These are phyloP conservation scores for Solanum ossicruentum DNA, from an alignment of 257 asterid genomes.

Conservation along the genomic window DNA sequence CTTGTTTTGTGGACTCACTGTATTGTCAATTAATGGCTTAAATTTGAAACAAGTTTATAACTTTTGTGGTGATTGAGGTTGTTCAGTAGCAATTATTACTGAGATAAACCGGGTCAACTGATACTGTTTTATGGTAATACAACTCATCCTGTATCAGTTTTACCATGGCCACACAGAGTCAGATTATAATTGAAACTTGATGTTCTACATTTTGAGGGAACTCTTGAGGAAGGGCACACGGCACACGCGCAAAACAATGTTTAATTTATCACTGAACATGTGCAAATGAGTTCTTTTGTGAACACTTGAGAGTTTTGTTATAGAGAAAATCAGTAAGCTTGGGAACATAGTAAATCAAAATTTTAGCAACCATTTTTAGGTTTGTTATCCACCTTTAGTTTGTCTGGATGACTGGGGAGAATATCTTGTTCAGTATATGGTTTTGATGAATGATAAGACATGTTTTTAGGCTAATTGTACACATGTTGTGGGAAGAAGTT, in stretches of 20 bases:
- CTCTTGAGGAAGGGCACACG: background rate
- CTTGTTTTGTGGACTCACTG: background rate
- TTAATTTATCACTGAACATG: background rate
- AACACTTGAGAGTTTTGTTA: background rate
- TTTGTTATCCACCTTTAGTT: background rate
- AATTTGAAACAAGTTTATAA: background rate
- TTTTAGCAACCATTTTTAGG: background rate
- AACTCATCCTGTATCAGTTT: background rate
- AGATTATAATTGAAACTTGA: background rate
- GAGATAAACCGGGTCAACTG: background rate
- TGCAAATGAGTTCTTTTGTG: background rate
- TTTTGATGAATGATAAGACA: background rate
- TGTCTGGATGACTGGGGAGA: background rate
- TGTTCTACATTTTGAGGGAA: background rate
- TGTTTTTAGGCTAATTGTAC: background rate
- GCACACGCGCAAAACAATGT: background rate
- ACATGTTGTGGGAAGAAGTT: background rate
- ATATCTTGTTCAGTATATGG: background rate
- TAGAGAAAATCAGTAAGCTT: background rate
- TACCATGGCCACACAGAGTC: background rate
- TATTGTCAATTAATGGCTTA: background rate
- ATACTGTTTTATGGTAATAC: background rate
- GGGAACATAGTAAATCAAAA: background rate
- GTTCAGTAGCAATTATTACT: background rate
- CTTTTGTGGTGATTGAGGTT: background rate